Base-by-base conservation (phyloP, 1,139 yeast species). In the Lodderomyces margitis region DNA sequence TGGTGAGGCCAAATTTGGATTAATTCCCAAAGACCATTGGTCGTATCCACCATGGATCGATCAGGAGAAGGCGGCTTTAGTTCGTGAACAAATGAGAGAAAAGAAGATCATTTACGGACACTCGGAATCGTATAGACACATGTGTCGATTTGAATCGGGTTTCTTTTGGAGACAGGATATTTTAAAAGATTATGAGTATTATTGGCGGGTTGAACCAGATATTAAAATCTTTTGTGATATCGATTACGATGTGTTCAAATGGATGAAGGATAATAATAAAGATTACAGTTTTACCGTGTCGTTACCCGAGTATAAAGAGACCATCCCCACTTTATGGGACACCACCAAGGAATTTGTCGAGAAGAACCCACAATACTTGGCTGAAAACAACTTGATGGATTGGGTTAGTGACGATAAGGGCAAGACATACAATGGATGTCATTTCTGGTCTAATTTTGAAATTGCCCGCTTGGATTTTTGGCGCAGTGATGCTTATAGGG, bases 121-220 rank as follows among this genome's bases (percentile, higher is more conserved):
- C 47, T 74, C 79, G 12, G 69, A 70, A 42, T 66, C 83, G 15
- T 83, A 83, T 62, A 78, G 89, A 69, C 87, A 83, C 64, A 89
- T 89, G 96, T 89, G 97, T 64, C 81, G 97, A 58, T 89, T 73
- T 59, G 95, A 89, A 61, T 82, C 92, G 27, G 97, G 97, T 0
- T 87, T 88, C 64, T 88, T 89, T 69, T 89, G 79, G 72, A 76
- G 87, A 64, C 94, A 87, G 56, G 81, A 79, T 37, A 60, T 85
- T 38, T 66, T 87, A 74, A 72, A 71, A 46, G 83, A 83, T 34
- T 88, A 83, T 61, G 87, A 83, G 51, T 88, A 81, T 68, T 89
- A 87, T 70, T 89, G 97, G 96, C 81, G 97, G 64, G 96, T 89
- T 44, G 97, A 89, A 64, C 96, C 96, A 24, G 91, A 83, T 56